phyloP scores from a whole-genome alignment of 768 basidiomycete genomes.

The Phylloporus rhodoxanthus region DNA sequence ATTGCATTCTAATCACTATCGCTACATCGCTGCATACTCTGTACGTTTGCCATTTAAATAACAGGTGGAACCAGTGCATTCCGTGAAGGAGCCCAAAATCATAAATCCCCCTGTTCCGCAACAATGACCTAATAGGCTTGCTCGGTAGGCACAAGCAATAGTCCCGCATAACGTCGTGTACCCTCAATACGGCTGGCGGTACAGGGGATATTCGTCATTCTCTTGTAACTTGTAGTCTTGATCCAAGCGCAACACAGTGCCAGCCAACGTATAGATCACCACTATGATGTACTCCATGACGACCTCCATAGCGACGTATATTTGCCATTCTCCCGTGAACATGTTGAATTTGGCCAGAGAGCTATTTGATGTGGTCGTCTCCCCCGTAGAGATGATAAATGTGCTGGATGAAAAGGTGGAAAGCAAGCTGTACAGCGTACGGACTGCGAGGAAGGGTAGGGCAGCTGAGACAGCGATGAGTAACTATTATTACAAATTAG shows the following conservation, averaged over 20 bases:
- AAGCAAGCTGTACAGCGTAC: conserved; percentile 45
- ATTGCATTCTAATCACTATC: background rate
- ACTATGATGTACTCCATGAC: conserved; percentile 54
- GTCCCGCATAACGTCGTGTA: background rate
- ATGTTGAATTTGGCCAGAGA: conserved; percentile 52
- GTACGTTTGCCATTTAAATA: background rate
- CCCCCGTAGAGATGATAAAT: conserved; percentile 26
- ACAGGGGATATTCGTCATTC: conserved; percentile 28
- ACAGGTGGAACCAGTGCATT: background rate
- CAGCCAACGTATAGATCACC: conserved; percentile 37
- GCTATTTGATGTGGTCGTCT: conserved; percentile 16
- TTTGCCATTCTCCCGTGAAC: conserved; percentile 50
- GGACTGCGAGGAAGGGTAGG: conserved; percentile 54
- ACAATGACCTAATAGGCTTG: background rate
- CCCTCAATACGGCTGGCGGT: conserved; percentile 30
- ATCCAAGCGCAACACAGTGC: conserved; percentile 25
- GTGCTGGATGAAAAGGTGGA: conserved; percentile 48
- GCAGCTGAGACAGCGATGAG: conserved; percentile 48
- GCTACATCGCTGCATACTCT: no score
- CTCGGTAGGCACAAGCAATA: background rate
- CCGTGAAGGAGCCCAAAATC: background rate
- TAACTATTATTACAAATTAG: conserved; percentile 37
- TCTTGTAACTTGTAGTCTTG: conserved; percentile 28
- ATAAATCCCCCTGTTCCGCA: background rate
- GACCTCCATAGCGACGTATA: conserved; percentile 54